Base-by-base conservation (phyloP, 75 land plant genomes). In the Sequoiadendron giganteum region DNA sequence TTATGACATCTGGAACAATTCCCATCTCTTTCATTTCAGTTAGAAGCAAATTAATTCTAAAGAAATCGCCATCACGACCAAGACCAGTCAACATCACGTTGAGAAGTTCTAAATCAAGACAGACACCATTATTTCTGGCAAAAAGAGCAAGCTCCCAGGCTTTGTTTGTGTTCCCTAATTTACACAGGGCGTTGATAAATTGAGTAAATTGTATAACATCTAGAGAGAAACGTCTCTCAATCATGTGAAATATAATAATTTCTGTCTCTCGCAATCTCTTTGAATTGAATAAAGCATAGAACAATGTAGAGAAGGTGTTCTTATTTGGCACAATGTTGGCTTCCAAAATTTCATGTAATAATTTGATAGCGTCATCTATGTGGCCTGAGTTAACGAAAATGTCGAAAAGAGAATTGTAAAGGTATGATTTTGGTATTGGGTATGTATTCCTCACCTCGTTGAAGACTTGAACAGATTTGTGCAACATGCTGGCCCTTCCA, bases 1-100 rank as follows among this genome's bases (percentile, higher is more conserved):
- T 86, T 28, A 81, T 79, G 16, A 88, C 92, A 93, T 91, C 87
- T 1, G 98, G 96, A 76, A 38, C 45, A 85, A 93, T 89, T 19
- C 90, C 90, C 84, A 52, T 86, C 18, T 92, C 90, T 88, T 92
- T 90, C 98, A 96, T 94, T 88, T 90, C 91, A 38, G 55, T 56
- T 39, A 95, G 80, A 40, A 96, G 87, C 48, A 28, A 15, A 85
- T 90, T 91, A 75, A 95, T 93, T 88, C 87, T 89, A 14, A 55
- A 73, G 49, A 92, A 88, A 54, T 93, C 90, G 28, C 90, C 76
- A 14, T 19, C 89, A 82, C 87, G 92, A 19, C 90, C 91, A 49
- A 97, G 89, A 32, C 92, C 95, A 18, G 88, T 90, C 86, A 97
- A 85, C 5, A 80, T 49, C 30, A 25, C 83, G 42, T 80, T 80